phyloP scores from a whole-genome alignment of 805 yeast species.

The Barnettozyma sp. region DNA sequence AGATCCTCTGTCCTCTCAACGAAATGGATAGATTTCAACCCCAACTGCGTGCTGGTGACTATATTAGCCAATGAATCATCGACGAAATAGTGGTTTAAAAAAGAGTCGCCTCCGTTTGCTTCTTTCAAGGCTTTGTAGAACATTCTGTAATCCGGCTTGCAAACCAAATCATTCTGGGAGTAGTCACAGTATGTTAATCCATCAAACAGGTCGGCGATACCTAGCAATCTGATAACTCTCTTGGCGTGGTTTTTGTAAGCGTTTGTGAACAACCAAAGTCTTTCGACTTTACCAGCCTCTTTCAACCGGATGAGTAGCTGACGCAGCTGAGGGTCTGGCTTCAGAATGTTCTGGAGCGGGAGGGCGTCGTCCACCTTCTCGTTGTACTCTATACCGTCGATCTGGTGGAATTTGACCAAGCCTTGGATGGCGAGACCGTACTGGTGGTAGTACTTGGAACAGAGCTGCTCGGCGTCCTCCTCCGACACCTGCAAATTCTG shows the following conservation, averaged over 20 bases:
- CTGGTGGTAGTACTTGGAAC: slow-evolving; percentile 67
- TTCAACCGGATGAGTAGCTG: slow-evolving; percentile 41
- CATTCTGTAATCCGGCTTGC: slow-evolving; percentile 81
- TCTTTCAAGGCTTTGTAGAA: slow-evolving; percentile 58
- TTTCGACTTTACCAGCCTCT: slow-evolving; percentile 46
- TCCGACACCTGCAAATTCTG: slow-evolving; percentile 52
- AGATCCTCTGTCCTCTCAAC: slow-evolving; percentile 60
- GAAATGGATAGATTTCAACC: slow-evolving; percentile 69
- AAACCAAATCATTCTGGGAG: slow-evolving; percentile 52
- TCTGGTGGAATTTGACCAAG: slow-evolving; percentile 51
- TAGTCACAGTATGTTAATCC: slow-evolving; percentile 94
- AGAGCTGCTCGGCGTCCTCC: slow-evolving; percentile 68
- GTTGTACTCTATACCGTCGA: slow-evolving; percentile 86
- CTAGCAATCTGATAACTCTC: slow-evolving; percentile 71
- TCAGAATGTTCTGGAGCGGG: slow-evolving; percentile 73
- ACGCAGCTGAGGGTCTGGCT: slow-evolving; percentile 52
- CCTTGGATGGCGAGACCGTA: slow-evolving; percentile 96
- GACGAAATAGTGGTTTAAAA: slow-evolving; percentile 57
- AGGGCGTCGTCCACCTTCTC: slow-evolving; percentile 85
- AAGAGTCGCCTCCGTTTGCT: slow-evolving; percentile 39
- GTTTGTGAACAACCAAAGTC: slow-evolving; percentile 89
- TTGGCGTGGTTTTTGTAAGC: slow-evolving; percentile 89
- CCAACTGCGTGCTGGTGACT: slow-evolving; percentile 60
- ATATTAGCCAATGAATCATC: slow-evolving; percentile 85
- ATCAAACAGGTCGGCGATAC: slow-evolving; percentile 88